A percentile compares a stretch with the other conserved stretches of the same genome.
Conservation (phyloP, 2,329 filamentous ascomycete species). For the Epicoccum nigrum region DNA sequence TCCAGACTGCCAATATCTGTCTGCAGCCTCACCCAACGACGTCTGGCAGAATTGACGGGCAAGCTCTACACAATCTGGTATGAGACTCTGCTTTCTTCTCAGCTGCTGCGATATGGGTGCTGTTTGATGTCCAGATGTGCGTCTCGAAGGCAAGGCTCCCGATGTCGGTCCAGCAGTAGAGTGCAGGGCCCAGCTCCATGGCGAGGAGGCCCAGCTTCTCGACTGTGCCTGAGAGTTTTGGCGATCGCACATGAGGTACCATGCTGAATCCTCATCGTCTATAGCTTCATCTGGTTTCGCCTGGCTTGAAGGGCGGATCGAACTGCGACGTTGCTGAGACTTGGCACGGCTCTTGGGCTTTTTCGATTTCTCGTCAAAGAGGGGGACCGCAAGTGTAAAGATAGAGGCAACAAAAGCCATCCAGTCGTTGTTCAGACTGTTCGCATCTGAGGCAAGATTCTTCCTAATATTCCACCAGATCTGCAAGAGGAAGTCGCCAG, state of each 20-base stretch:
- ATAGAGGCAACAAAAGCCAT: slow-evolving; percentile 50
- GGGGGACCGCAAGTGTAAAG: slow-evolving; percentile 47
- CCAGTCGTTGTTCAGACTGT: slow-evolving; percentile 39
- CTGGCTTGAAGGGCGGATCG: slow-evolving; percentile 31
- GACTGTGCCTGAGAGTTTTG: slow-evolving; percentile 31
- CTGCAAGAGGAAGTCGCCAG: slow-evolving; percentile 46
- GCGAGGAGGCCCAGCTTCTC: slow-evolving; percentile 40
- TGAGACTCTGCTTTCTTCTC: slow-evolving; percentile 33
- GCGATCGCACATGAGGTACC: slow-evolving; percentile 43
- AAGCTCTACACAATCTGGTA: slow-evolving; percentile 37
- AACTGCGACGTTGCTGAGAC: slow-evolving; percentile 30
- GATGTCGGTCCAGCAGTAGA: slow-evolving; percentile 29
- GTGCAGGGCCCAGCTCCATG: slow-evolving; percentile 46
- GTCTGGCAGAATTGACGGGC: slow-evolving; percentile 45
- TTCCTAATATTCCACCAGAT: slow-evolving; percentile 49
- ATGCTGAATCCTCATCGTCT: slow-evolving; percentile 38
- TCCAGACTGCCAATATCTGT: slow-evolving; percentile 56
- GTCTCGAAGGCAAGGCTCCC: slow-evolving; percentile 33
- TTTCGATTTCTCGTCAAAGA: slow-evolving; percentile 38
- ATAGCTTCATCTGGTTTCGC: slow-evolving; percentile 30
- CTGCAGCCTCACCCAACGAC: slow-evolving; percentile 46
- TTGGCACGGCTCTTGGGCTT: slow-evolving; percentile 29
- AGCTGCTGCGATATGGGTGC: slow-evolving; percentile 35
- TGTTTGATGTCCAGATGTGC: slow-evolving; percentile 19
- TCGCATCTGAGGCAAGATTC: slow-evolving; percentile 20